A percentile compares a stretch with the other conserved stretches of the same genome.
phyloP scores from a whole-genome alignment of 805 yeast genomes.

The Saccharomycopsis fermentans region DNA sequence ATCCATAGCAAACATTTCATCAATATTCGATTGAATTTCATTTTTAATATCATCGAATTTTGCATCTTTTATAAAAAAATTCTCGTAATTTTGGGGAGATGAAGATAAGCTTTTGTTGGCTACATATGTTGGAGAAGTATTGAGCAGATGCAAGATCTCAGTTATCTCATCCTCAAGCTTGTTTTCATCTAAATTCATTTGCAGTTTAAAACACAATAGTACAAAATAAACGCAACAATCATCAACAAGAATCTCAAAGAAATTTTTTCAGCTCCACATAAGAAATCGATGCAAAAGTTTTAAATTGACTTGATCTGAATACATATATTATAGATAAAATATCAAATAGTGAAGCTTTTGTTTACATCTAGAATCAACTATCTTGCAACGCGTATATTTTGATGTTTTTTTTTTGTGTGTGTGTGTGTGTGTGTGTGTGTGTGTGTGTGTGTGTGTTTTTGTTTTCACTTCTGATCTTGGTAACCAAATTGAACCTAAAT shows the following conservation, averaged over 20 bases:
- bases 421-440: no score
- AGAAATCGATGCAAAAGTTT: no score
- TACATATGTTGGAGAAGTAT: neutral
- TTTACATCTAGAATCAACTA: neutral
- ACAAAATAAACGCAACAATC: neutral
- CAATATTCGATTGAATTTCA: neutral
- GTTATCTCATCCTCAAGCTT: constrained; percentile 8
- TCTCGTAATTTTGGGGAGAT: neutral
- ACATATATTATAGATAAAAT: neutral
- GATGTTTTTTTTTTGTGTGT: neutral
- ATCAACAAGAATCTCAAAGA: no score
- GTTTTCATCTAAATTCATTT: neutral
- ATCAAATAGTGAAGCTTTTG: neutral
- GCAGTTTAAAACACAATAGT: neutral
- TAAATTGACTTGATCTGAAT: neutral
- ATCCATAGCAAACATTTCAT: neutral
- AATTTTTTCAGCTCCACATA: no score
- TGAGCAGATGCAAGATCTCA: constrained; percentile 4
- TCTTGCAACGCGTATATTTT: neutral
- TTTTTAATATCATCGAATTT: neutral
- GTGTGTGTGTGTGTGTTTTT: no score
- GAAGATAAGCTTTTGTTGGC: neutral
- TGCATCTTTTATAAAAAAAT: no score
- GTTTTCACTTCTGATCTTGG: neutral
- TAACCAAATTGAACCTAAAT: neutral